Conservation (phyloP, 139 green algal genomes). For the Coelastrella sp. region DNA sequence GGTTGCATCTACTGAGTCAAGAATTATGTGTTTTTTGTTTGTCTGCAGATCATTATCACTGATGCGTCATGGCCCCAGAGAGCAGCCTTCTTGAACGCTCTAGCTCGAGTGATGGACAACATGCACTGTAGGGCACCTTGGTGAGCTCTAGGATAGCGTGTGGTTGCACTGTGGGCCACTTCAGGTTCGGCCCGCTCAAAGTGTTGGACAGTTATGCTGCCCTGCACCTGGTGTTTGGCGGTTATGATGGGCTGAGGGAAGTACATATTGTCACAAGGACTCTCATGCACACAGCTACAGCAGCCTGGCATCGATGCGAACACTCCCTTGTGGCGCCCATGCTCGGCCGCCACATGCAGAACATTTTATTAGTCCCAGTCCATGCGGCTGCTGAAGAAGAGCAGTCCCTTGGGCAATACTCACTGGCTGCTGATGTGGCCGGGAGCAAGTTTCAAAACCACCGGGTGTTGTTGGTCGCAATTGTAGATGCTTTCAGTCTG, state of each 20-base stretch:
- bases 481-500: not conserved
- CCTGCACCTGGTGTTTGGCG: too few species aligned
- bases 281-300: too few species aligned
- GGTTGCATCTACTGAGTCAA: not conserved
- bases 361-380: too few species aligned
- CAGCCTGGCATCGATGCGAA: too few species aligned
- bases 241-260: too few species aligned
- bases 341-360: too few species aligned
- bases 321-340: too few species aligned
- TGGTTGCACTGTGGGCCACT: not conserved
- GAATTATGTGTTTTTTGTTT: not conserved
- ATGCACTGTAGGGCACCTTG: slow-evolving; percentile 61
- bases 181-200: not conserved
- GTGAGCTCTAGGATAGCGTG: slow-evolving; percentile 58
- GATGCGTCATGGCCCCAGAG: slow-evolving; percentile 77
- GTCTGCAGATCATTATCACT: slow-evolving; percentile 56
- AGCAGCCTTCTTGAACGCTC: slow-evolving; percentile 70
- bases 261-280: too few species aligned
- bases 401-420: too few species aligned
- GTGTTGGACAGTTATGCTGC: not conserved
- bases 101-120: slow-evolving; percentile 56
- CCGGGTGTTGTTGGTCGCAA: not conserved
- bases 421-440: too few species aligned
- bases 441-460: too few species aligned
- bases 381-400: too few species aligned